Conservation (phyloP, 2,329 filamentous ascomycete species). For the Pseudogymnoascus pannorum region DNA sequence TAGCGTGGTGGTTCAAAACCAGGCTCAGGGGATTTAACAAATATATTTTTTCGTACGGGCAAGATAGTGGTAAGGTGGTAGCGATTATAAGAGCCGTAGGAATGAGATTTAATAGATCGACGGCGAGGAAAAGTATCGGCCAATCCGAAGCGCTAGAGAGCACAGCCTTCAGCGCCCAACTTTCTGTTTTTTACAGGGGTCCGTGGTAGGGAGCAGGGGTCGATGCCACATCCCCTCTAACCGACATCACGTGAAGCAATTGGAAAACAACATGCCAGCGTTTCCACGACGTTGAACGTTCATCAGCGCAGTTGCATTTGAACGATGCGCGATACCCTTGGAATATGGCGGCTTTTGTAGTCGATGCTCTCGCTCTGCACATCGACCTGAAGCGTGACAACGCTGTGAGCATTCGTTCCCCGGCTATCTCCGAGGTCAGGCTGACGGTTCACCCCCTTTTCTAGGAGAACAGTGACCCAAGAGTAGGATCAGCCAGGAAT, state of each 20-base stretch:
- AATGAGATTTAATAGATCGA: not conserved
- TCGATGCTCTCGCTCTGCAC: not conserved
- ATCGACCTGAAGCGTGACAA: not conserved
- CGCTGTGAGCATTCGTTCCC: not conserved
- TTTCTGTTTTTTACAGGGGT: not conserved
- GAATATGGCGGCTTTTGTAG: constrained; percentile 1
- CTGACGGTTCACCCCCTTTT: not conserved
- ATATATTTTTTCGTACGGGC: not conserved
- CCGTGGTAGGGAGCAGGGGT: not conserved
- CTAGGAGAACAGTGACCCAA: constrained; percentile 27
- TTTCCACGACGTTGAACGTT: not conserved
- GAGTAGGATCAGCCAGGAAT: constrained; percentile 38
- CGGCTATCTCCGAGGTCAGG: not conserved
- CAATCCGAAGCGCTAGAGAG: not conserved
- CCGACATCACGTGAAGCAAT: not conserved
- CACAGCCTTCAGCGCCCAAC: not conserved
- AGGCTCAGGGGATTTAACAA: not conserved
- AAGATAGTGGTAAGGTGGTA: not conserved
- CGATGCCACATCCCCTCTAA: not conserved
- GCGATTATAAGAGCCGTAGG: not conserved
- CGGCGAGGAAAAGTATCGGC: not conserved
- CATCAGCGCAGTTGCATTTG: not conserved
- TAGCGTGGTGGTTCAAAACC: not conserved
- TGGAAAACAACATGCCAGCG: not conserved
- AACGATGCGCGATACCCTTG: not conserved